phyloP scores from a whole-genome alignment of 108 stramenopile genomes.

The Mediolabrus comicus region DNA sequence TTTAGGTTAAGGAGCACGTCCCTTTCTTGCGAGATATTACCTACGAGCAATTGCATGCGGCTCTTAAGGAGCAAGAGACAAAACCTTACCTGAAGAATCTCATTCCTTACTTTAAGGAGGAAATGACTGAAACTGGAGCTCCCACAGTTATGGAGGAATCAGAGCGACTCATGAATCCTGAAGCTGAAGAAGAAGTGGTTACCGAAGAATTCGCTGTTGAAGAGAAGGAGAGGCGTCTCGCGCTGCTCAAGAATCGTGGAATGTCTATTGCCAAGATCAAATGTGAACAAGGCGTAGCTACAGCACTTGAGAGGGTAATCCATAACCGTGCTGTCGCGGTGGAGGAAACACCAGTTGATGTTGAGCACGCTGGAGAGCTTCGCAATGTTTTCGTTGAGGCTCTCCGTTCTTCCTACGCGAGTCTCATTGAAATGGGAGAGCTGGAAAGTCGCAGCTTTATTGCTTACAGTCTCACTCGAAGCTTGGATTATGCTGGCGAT shows the following conservation, averaged over 20 bases:
- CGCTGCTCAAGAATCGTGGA: no score
- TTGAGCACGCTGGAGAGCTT: slow-evolving; percentile 2
- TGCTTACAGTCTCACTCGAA: slow-evolving; percentile 18
- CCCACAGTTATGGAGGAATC: neutral
- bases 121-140: no score
- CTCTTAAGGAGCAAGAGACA: slow-evolving; percentile 30
- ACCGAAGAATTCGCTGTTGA: neutral
- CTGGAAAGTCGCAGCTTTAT: slow-evolving; percentile 34
- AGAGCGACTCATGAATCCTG: neutral
- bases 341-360: neutral
- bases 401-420: slow-evolving; percentile 30
- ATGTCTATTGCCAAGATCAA: neutral
- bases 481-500: slow-evolving; percentile 34
- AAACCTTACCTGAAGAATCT: slow-evolving; percentile 52
- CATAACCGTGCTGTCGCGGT: neutral
- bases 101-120: slow-evolving; percentile 43
- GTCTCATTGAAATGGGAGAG: slow-evolving; percentile 37
- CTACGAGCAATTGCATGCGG: slow-evolving; percentile 14
- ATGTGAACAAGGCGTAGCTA: neutral
- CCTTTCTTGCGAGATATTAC: slow-evolving; percentile 6
- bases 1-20: slow-evolving; percentile 23
- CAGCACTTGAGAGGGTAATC: neutral
- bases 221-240: no score
- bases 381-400: slow-evolving; percentile 35
- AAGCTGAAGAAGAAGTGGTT: neutral